Conservation (phyloP, 176 grass and related monocot species). For the Coix lacrymajobi region DNA sequence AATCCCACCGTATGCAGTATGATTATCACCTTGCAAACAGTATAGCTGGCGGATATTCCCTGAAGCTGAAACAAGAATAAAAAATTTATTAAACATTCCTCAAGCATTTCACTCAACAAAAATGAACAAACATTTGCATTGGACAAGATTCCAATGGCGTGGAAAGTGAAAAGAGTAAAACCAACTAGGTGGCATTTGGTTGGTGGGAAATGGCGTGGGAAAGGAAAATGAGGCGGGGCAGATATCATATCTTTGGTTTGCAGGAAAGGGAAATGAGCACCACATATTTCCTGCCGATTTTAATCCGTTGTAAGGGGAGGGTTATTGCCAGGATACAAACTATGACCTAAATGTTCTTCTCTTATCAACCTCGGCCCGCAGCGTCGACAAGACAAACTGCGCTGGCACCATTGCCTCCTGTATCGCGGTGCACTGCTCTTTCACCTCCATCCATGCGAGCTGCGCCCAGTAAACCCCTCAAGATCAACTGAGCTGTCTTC, state of each 20-base stretch:
- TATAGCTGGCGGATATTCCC: conserved; percentile 91
- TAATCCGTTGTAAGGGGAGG: not conserved
- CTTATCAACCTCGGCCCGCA: not conserved
- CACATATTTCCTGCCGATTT: not conserved
- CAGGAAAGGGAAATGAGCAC: not conserved
- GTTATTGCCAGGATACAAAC: not conserved
- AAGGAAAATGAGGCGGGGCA: not conserved
- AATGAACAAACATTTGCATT: not conserved
- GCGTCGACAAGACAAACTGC: not conserved
- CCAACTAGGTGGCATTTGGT: not conserved
- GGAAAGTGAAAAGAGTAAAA: not conserved
- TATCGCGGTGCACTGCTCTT: not conserved
- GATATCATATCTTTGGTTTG: not conserved
- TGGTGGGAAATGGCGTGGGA: not conserved
- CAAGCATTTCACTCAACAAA: not conserved
- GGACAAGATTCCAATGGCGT: not conserved
- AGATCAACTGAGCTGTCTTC: not conserved
- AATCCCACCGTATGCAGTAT: not conserved
- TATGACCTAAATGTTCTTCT: not conserved
- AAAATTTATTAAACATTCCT: not conserved
- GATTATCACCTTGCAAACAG: conserved; percentile 57
- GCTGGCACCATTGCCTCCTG: not conserved
- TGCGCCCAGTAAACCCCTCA: not conserved
- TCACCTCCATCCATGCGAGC: not conserved
- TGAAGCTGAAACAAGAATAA: conserved; percentile 53